A percentile compares a stretch with the other conserved stretches of the same genome.
These are phyloP conservation scores for Termitomyces sp. DNA, from an alignment of 1,284 basidiomycete species.

Conservation along the genomic window DNA sequence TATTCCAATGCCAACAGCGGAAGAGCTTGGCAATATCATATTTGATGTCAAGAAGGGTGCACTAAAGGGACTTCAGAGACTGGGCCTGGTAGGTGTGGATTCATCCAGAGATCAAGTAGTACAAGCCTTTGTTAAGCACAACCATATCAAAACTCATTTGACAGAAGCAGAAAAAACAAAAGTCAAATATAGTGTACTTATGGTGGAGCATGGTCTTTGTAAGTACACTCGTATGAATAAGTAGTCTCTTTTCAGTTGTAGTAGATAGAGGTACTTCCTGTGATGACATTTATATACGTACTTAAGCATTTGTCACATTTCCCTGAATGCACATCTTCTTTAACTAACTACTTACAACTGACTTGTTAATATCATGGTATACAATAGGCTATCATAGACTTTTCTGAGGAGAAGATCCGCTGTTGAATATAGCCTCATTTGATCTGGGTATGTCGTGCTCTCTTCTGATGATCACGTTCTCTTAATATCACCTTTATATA, in stretches of 20 bases:
- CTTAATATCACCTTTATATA: conserved; percentile 1
- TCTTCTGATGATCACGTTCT: not conserved
- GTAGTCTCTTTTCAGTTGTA: too few species aligned
- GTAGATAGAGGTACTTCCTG: conserved; percentile 5
- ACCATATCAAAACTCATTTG: not conserved
- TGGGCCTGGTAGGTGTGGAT: not conserved
- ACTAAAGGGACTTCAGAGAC: not conserved
- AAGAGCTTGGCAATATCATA: not conserved
- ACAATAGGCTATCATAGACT: conserved; percentile 40
- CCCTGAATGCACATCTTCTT: conserved; percentile 19
- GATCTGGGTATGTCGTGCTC: conserved; percentile 35
- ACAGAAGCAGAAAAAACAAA: not conserved
- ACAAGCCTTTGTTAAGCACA: not conserved
- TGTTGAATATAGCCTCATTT: conserved; percentile 24
- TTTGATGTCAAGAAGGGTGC: not conserved
- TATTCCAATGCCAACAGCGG: not conserved
- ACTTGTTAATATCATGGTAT: conserved; percentile 33
- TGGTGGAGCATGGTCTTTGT: not conserved
- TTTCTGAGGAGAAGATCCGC: conserved; percentile 29
- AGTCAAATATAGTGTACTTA: not conserved
- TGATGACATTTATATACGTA: conserved; percentile 21
- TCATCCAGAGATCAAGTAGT: not conserved
- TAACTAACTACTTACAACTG: conserved; percentile 25
- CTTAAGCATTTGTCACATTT: too few species aligned
- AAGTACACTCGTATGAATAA: not conserved